phyloP scores from a whole-genome alignment of 2,329 filamentous ascomycete species.

The Trichoderma sp. region DNA sequence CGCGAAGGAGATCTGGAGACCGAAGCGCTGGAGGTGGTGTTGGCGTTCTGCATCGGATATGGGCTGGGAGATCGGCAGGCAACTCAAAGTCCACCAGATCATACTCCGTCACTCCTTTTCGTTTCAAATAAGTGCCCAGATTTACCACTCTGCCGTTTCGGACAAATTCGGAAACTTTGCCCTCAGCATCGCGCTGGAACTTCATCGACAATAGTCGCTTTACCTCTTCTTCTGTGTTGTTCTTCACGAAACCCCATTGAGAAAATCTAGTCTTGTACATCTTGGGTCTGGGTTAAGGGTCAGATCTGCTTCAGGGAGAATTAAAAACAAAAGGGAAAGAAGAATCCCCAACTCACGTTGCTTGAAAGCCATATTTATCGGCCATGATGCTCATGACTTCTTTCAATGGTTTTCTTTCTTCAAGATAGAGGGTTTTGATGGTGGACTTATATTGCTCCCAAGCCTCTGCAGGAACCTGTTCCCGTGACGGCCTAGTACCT shows the following conservation, averaged over 20 bases:
- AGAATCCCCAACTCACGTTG: slow-evolving; percentile 41
- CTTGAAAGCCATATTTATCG: slow-evolving; percentile 47
- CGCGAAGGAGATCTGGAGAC: slow-evolving; percentile 43
- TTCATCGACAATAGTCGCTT: slow-evolving; percentile 50
- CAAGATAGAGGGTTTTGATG: slow-evolving; percentile 46
- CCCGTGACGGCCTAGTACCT: slow-evolving; percentile 39
- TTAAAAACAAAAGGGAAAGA: neutral
- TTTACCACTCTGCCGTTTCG: slow-evolving; percentile 52
- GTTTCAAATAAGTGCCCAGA: slow-evolving; percentile 50
- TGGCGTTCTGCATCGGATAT: slow-evolving; percentile 45
- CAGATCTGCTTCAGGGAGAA: slow-evolving; percentile 16
- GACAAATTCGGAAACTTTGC: slow-evolving; percentile 52
- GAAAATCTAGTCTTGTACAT: slow-evolving; percentile 57
- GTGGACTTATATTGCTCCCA: slow-evolving; percentile 49
- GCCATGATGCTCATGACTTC: slow-evolving; percentile 53
- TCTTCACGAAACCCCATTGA: slow-evolving; percentile 55
- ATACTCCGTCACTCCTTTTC: slow-evolving; percentile 53
- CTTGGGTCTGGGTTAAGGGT: slow-evolving; percentile 40
- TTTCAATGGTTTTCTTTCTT: slow-evolving; percentile 50
- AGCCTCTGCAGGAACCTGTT: slow-evolving; percentile 44
- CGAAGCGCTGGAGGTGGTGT: slow-evolving; percentile 43
- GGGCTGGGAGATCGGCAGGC: slow-evolving; percentile 41
- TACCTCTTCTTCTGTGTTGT: slow-evolving; percentile 53
- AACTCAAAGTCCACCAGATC: slow-evolving; percentile 48
- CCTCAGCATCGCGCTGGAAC: slow-evolving; percentile 51